Conservation (phyloP, 306 rosid genomes). For the Corylus americana region DNA sequence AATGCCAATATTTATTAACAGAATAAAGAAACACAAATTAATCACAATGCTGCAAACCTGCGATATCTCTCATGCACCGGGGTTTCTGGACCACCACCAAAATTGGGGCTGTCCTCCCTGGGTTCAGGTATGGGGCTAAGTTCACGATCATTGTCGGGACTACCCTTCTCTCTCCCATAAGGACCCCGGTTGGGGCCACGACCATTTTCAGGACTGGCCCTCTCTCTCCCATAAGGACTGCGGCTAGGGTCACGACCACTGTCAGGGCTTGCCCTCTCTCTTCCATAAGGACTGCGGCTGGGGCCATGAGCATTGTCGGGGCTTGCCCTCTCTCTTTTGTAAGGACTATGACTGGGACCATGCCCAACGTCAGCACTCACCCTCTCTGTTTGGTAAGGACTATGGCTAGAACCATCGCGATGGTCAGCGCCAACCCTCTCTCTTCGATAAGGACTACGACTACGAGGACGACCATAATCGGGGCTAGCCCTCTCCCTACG, state of each 20-base stretch:
- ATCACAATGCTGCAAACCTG: conserved; percentile 52
- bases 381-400: conserved; percentile 48
- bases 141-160: conserved; percentile 60
- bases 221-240: conserved; percentile 51
- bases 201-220: conserved; percentile 66
- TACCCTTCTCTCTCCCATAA: conserved; percentile 41
- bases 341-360: conserved; percentile 37
- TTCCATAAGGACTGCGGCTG: conserved; percentile 34
- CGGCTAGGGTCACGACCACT: conserved; percentile 30
- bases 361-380: conserved; percentile 41
- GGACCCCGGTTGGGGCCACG: conserved; percentile 47
- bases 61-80: conserved; percentile 69
- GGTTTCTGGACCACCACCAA: conserved; percentile 81
- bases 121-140: conserved; percentile 60
- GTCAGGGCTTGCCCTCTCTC: conserved; percentile 41
- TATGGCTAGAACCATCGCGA: conserved; percentile 39
- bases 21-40: neutral
- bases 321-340: conserved; percentile 30
- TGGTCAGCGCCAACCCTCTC: conserved; percentile 40
- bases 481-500: conserved; percentile 61
- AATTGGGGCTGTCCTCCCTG: conserved; percentile 73
- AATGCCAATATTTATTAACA: neutral
- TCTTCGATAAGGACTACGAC: conserved; percentile 48
- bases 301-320: conserved; percentile 31
- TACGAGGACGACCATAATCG: conserved; percentile 58